Evolutionary conservation across 768 basidiomycete species (phyloP).

Genomic region (Kwoniella mangroviensis): DNA sequence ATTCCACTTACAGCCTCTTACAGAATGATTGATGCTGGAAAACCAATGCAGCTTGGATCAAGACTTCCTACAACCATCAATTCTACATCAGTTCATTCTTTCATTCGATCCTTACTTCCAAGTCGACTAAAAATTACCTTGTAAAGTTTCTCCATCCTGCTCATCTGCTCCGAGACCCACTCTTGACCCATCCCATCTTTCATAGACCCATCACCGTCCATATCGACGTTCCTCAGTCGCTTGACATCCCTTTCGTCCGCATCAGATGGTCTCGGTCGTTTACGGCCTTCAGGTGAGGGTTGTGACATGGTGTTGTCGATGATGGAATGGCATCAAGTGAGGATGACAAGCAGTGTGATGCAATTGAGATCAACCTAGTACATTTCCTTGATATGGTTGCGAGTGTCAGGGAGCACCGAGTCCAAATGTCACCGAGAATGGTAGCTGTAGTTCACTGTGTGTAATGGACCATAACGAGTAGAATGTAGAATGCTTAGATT

Average conservation of each 20-base stretch:
- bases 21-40: slow-evolving; percentile 30
- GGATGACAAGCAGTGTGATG: too few species aligned
- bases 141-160: slow-evolving; percentile 27
- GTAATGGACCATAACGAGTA: too few species aligned
- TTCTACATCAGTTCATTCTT: not conserved
- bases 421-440: too few species aligned
- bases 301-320: not conserved
- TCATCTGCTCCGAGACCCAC: slow-evolving; percentile 13
- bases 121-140: slow-evolving; percentile 4
- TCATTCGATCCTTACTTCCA: too few species aligned
- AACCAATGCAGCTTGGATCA: slow-evolving; percentile 24
- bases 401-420: too few species aligned
- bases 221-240: slow-evolving; percentile 6
- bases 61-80: slow-evolving; percentile 17
- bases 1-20: slow-evolving; percentile 20
- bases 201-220: not conserved
- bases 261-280: slow-evolving; percentile 21
- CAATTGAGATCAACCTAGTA: too few species aligned
- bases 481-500: too few species aligned
- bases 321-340: too few species aligned
- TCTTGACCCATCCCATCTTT: not conserved
- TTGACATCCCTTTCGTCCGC: slow-evolving; percentile 17
- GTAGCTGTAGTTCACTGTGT: too few species aligned
- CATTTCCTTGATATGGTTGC: too few species aligned
- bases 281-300: slow-evolving; percentile 9